phyloP scores from a whole-genome alignment of 345 rosid species.

The Ceriops decandra region DNA sequence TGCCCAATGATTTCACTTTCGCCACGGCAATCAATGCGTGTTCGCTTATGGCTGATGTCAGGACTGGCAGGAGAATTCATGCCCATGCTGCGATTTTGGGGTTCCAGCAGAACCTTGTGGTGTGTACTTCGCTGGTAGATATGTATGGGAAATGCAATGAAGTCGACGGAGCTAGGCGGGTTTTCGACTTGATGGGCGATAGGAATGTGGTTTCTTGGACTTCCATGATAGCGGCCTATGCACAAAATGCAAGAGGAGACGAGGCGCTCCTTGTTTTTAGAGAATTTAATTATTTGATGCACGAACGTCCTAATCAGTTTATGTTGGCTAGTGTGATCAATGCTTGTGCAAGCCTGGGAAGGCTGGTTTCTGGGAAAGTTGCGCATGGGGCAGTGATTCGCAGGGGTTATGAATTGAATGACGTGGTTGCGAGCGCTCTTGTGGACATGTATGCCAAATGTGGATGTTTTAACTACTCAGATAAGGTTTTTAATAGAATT shows the following conservation, averaged over 20 bases:
- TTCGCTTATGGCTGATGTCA: slow-evolving; percentile 43
- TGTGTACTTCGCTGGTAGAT: slow-evolving; percentile 69
- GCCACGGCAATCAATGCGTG: slow-evolving; percentile 61
- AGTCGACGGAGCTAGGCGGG: slow-evolving; percentile 53
- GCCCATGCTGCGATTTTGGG: slow-evolving; percentile 51
- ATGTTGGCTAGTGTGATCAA: slow-evolving; percentile 68
- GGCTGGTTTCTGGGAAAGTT: slow-evolving; percentile 51
- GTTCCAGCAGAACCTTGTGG: slow-evolving; percentile 44
- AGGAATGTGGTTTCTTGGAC: slow-evolving; percentile 79
- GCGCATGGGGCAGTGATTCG: slow-evolving; percentile 63
- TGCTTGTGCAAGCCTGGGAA: slow-evolving; percentile 70
- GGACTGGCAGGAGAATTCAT: slow-evolving; percentile 52
- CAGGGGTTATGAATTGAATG: slow-evolving; percentile 37
- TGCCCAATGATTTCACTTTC: slow-evolving; percentile 59
- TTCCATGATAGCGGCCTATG: slow-evolving; percentile 60
- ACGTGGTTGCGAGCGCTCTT: slow-evolving; percentile 58
- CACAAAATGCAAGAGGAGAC: slow-evolving; percentile 62
- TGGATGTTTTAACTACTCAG: slow-evolving; percentile 53
- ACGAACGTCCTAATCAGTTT: slow-evolving; percentile 46
- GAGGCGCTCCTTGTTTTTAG: slow-evolving; percentile 62
- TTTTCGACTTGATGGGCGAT: slow-evolving; percentile 54
- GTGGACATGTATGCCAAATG: slow-evolving; percentile 87
- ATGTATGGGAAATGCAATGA: slow-evolving; percentile 92
- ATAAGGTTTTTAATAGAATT: slow-evolving; percentile 50
- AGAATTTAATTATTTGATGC: slow-evolving; percentile 31